Conservation (phyloP, 768 basidiomycete species). For the Kockovaella imperatae region DNA sequence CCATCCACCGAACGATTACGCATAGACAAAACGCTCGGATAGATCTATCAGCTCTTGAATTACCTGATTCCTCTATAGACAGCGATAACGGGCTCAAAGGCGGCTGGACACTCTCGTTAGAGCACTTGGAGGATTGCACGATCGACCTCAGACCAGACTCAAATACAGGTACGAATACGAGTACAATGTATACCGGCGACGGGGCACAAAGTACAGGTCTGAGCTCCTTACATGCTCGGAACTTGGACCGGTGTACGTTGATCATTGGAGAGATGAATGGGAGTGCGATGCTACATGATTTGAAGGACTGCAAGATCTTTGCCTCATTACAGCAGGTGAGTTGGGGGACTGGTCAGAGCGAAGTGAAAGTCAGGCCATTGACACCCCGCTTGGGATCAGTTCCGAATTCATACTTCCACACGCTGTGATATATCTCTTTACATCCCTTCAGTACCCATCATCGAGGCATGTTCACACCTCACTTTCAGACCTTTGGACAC, state of each 20-base stretch:
- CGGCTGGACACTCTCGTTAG: slow-evolving; percentile 51
- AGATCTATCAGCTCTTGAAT: slow-evolving; percentile 48
- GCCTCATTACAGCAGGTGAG: slow-evolving; percentile 73
- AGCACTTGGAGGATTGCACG: slow-evolving; percentile 61
- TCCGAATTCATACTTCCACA: slow-evolving; percentile 74
- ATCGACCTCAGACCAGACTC: slow-evolving; percentile 52
- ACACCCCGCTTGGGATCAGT: slow-evolving; percentile 52
- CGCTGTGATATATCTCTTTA: slow-evolving; percentile 60
- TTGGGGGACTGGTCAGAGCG: no score
- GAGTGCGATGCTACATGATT: slow-evolving; percentile 63
- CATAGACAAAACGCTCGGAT: slow-evolving; percentile 39
- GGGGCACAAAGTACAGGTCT: no score
- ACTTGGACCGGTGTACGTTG: slow-evolving; percentile 57
- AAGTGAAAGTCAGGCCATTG: no score
- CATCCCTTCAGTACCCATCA: slow-evolving; percentile 65
- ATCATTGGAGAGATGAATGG: slow-evolving; percentile 61
- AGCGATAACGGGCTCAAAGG: no score
- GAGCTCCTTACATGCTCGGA: slow-evolving; percentile 53
- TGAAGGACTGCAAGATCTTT: slow-evolving; percentile 58
- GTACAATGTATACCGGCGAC: background rate
- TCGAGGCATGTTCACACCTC: slow-evolving; percentile 63
- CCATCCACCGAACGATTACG: slow-evolving; percentile 2
- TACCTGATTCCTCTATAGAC: no score
- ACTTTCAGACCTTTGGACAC: slow-evolving; percentile 60
- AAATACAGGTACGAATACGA: background rate